Evolutionary conservation across 805 yeast species (phyloP), one percentile per base, ranked within the genome.

Genomic region (Kodamaea sagamina): DNA sequence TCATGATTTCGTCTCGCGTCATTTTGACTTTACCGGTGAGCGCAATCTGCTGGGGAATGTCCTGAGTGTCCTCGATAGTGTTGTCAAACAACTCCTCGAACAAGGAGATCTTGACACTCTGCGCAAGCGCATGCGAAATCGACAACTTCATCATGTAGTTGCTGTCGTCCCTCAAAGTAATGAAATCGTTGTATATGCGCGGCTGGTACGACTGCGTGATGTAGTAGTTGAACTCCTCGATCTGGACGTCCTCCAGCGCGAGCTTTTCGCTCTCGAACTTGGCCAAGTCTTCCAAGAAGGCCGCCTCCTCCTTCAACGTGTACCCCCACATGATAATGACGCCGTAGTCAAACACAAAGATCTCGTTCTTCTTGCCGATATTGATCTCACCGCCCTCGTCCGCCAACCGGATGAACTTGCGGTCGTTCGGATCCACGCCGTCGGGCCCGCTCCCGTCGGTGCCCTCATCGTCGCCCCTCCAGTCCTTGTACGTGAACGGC

Each of bases 291-390:
- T 76, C 77, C 43, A 93, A 66, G 53, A 93, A 87, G 39, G 89
- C 81, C 41, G 73, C 71, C 59, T 93, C 99, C 63, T 93, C 98
- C 41, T 81, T 76, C 42, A 81, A 75, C 1, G 89, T 79, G 57
- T 88, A 93, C 0, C 99, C 99, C 99, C 99, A 93, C 71, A 93
- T 67, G 1, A 93, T 96, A 24, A 89, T 82, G n/a, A 93, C 99
- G 15, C 99, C 99, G 63, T 93, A 93, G 56, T 90, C 97, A 68
- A 93, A 93, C 6, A 93, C 71, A 58, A 90, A 93, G 6, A 89
- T 72, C 59, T 90, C 98, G 7, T 83, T 83, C 46, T 79, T 75
- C 54, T 83, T 84, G 41, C 90, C 89, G 37, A 92, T 82, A 54
- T 89, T 92, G 40, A 92, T 87, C 52, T 89, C 96, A 24, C 97